phyloP scores from a whole-genome alignment of 345 rosid genomes.

The Eucalyptus dawsonii region DNA sequence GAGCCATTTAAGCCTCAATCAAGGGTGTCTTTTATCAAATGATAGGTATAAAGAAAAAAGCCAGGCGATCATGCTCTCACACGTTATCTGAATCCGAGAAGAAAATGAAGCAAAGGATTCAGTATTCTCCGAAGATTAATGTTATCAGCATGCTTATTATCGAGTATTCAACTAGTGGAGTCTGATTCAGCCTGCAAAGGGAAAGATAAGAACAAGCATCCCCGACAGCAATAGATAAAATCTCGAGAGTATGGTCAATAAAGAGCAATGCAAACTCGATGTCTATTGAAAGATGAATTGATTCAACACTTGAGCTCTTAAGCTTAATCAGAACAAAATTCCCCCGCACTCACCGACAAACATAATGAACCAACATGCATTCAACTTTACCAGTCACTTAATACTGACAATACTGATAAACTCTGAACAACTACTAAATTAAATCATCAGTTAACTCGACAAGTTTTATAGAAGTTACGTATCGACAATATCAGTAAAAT shows the following conservation, averaged over 20 bases:
- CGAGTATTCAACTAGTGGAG: neutral
- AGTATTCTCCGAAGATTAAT: neutral
- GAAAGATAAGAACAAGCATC: neutral
- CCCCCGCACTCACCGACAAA: neutral
- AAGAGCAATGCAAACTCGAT: neutral
- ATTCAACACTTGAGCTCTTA: neutral
- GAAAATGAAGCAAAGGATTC: neutral
- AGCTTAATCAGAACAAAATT: neutral
- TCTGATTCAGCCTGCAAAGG: neutral
- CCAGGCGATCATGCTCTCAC: neutral
- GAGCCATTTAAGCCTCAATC: neutral
- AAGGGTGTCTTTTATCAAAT: neutral
- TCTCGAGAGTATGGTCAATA: neutral
- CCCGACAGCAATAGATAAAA: neutral
- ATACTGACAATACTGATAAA: neutral
- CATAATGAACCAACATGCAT: neutral
- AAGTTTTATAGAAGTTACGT: neutral
- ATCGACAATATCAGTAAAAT: neutral
- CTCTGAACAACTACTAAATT: too few species aligned
- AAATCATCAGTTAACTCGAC: neutral
- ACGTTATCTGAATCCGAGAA: neutral
- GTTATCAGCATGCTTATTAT: neutral
- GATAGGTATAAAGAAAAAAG: neutral
- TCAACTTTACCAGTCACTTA: neutral
- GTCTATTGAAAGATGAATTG: neutral